These are phyloP conservation scores for Tremella mesenterica DNA, from an alignment of 768 basidiomycete species.

Conservation along the genomic window DNA sequence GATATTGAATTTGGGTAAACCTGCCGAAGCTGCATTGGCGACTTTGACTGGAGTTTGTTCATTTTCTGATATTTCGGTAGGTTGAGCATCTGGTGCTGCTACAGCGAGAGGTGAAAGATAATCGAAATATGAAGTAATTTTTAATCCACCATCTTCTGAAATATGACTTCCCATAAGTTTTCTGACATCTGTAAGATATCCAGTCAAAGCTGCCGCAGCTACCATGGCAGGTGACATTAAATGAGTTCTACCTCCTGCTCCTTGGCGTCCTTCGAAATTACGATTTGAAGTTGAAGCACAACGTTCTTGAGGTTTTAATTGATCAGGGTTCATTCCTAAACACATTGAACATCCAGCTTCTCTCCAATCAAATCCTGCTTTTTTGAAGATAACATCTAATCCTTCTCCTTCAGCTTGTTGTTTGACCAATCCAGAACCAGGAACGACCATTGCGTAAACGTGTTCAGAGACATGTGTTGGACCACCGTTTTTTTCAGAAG, in stretches of 20 bases:
- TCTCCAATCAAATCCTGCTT: constrained; percentile 89
- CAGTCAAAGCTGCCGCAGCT: constrained; percentile 77
- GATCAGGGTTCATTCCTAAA: constrained; percentile 91
- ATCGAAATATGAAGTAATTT: constrained; percentile 61
- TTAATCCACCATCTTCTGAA: constrained; percentile 51
- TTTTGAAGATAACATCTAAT: constrained; percentile 73
- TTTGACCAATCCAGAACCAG: constrained; percentile 82
- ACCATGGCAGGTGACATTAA: constrained; percentile 87
- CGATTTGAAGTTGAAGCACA: constrained; percentile 89
- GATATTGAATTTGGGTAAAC: constrained; percentile 56
- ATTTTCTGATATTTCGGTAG: constrained; percentile 28
- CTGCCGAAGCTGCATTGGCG: constrained; percentile 39
- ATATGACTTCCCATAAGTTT: constrained; percentile 56
- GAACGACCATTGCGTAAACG: constrained; percentile 82
- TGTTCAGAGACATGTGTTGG: constrained; percentile 61
- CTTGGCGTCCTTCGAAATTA: constrained; percentile 87
- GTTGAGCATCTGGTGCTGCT: constrained; percentile 50
- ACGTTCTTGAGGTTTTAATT: constrained; percentile 66
- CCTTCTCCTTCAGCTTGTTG: constrained; percentile 85
- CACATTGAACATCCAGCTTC: constrained; percentile 97
- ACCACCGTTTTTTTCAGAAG: constrained; percentile 55
- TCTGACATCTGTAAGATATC: constrained; percentile 74
- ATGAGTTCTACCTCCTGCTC: constrained; percentile 77
- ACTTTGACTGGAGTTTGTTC: constrained; percentile 28
- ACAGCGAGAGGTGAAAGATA: constrained; percentile 66